phyloP scores from a whole-genome alignment of 164 flowering plant genomes.

The Magnolia officinalis region DNA sequence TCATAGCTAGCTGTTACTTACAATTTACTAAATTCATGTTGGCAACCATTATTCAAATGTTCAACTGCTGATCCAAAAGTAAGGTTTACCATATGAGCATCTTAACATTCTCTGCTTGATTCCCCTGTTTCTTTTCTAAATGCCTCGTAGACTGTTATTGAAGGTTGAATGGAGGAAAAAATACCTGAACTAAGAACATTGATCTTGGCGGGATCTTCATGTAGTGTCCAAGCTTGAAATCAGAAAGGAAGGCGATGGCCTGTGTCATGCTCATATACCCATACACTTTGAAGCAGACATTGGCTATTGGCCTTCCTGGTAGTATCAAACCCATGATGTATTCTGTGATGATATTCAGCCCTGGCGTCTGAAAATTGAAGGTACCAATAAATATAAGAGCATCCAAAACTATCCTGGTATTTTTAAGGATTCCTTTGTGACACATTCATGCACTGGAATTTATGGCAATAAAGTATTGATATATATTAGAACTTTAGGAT shows the following conservation, averaged over 20 bases:
- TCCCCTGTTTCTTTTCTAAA: too few species aligned
- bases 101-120: too few species aligned
- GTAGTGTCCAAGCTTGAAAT: constrained; percentile 85
- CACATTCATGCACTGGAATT: not conserved
- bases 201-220: constrained; percentile 83
- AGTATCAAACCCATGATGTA: constrained; percentile 57
- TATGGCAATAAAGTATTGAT: too few species aligned
- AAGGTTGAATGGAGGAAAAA: not conserved
- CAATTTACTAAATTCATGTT: too few species aligned
- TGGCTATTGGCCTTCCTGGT: constrained; percentile 70
- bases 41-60: too few species aligned
- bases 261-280: constrained; percentile 78
- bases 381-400: not conserved
- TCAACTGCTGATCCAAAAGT: too few species aligned
- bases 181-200: constrained; percentile 75
- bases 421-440: not conserved
- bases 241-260: constrained; percentile 63
- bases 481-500: not conserved
- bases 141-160: too few species aligned
- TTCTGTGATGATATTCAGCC: constrained; percentile 66
- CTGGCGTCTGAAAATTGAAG: constrained; percentile 50
- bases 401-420: not conserved
- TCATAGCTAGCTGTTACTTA: too few species aligned
- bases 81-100: too few species aligned
- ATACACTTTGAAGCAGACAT: constrained; percentile 74